Base-by-base conservation (phyloP, 768 basidiomycete genomes). In the Phallus indusiatus region DNA sequence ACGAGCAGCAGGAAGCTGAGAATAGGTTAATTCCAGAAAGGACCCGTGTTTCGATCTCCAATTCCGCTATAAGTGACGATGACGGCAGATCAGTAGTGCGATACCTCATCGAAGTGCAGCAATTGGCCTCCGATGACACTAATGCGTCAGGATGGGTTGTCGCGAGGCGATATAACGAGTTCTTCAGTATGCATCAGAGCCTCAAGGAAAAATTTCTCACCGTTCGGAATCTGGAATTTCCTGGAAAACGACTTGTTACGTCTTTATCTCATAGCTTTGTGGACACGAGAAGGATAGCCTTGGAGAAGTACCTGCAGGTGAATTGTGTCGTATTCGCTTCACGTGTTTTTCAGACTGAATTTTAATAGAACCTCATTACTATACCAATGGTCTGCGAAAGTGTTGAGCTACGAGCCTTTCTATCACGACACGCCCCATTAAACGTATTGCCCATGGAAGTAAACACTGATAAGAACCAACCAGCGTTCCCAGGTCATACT, bases 241-340 rank as follows among this genome's bases (percentile, higher is more conserved):
- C 96, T 3, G 88, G 90, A 0, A 98, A 97, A 71, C 82, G 88
- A n/a, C 76, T 98, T 11, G 92, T 97, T 11, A 80, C 90, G 4
- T 80, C 85, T n/a, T 75, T 96, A 54, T 90, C 92, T 18, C 83
- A 83, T n/a, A 86, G 78, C 64, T 94, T 96, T 66, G 79, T 98
- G 54, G 94, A 98, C 64, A 80, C 80, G 12, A 78, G 96, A 55
- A 80, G 85, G 57, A 72, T 75, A 34, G 89, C 85, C 0, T 67
- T 99, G 64, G 94, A 97, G 71, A 89, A 84, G 68, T 99, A 97
- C 68, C 69, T 95, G 53, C 94, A 95, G 79, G 94, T 91, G 60
- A 55, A 79, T 68, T 35, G 7, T 59, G 37, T 47, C 64, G 18
- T 16, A 59, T 35, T 37, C 56, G 16, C 61, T 58, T 1, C 5